Conservation (phyloP, 352 stramenopile species). For the Globisporangium cystogenes region DNA sequence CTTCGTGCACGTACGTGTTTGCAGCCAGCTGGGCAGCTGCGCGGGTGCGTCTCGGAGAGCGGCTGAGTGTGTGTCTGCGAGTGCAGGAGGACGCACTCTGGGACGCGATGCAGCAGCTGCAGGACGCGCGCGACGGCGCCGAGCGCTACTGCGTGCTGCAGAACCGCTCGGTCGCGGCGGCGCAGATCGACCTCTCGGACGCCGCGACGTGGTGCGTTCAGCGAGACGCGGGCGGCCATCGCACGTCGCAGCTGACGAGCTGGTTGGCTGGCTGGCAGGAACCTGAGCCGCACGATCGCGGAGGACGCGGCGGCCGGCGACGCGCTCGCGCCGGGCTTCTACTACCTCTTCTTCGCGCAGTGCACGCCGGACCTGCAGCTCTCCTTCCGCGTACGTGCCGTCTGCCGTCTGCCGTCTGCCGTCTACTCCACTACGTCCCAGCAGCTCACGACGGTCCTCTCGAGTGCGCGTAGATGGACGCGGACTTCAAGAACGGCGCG, state of each 20-base stretch:
- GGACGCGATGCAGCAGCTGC: conserved; percentile 42
- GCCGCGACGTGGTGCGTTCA: conserved; percentile 33
- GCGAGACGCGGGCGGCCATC: too few species aligned
- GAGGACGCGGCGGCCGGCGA: conserved; percentile 4
- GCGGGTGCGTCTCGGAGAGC: neutral
- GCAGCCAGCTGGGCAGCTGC: too few species aligned
- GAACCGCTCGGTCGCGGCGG: conserved; percentile 33
- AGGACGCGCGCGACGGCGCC: conserved; percentile 24
- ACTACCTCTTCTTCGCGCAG: conserved; percentile 86
- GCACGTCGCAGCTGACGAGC: too few species aligned
- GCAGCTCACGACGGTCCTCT: too few species aligned
- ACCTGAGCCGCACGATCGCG: conserved; percentile 35
- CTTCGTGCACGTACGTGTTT: conserved; percentile 66
- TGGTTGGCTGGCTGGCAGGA: conserved; percentile 15
- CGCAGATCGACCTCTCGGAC: conserved; percentile 60
- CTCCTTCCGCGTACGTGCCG: conserved; percentile 76
- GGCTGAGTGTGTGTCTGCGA: neutral
- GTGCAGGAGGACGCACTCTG: conserved; percentile 55
- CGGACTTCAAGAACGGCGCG: conserved; percentile 74
- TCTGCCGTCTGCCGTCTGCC: conserved; percentile 2
- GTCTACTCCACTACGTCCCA: too few species aligned
- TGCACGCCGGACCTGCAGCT: conserved; percentile 70
- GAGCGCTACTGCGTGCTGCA: conserved; percentile 36
- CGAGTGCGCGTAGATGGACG: conserved; percentile 60
- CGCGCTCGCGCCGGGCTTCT: conserved; percentile 55